Evolutionary conservation across 2,329 filamentous ascomycete species (phyloP), one percentile per base, ranked within the genome.

Genomic region (Lojkania enalia): DNA sequence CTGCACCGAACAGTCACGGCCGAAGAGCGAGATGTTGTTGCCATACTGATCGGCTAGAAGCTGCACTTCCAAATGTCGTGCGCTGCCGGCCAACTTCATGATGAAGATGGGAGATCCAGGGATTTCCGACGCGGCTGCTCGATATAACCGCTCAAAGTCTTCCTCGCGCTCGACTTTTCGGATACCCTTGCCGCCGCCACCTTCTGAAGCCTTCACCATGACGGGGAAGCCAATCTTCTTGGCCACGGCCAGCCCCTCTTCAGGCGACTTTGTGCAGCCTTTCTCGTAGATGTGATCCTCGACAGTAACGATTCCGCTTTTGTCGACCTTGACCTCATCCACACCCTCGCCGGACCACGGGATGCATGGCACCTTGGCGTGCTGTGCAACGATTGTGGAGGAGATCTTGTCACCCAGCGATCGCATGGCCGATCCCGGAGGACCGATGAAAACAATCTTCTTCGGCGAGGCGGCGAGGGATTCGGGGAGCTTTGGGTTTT

Each of bases 141-240:
- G 94, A 81, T 97, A 99, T 35, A 97, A 79, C 58, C 80, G 78
- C 67, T 87, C 80, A 63, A 99, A 99, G 52, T 87, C 85, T 31
- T 92, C 86, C 70, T 96, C 91, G 50, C 79, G 79, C 51, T 89
- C 79, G 57, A 94, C 94, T 77, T 97, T 96, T 70, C 95, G 90
- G 69, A 99, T 99, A 81, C 94, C 94, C 79, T 99, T 99, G 70
- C 94, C 94, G 76, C 94, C 94, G 77, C 94, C 94, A 76, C 94
- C 94, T 78, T 99, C 94, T 2, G 94, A 97, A n/a, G 94, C 94
- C 80, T 99, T 99, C 72, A 99, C 90, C 94, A 99, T 99, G 78
- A 99, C 88, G 13, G 94, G 94, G 77, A 99, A 99, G 57, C 94
- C 94, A 70, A 99, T 99, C 66, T 89, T 81, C 70, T 82, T 84